phyloP scores from a whole-genome alignment of 2,329 filamentous ascomycete species.

The Fusarium floridanum region DNA sequence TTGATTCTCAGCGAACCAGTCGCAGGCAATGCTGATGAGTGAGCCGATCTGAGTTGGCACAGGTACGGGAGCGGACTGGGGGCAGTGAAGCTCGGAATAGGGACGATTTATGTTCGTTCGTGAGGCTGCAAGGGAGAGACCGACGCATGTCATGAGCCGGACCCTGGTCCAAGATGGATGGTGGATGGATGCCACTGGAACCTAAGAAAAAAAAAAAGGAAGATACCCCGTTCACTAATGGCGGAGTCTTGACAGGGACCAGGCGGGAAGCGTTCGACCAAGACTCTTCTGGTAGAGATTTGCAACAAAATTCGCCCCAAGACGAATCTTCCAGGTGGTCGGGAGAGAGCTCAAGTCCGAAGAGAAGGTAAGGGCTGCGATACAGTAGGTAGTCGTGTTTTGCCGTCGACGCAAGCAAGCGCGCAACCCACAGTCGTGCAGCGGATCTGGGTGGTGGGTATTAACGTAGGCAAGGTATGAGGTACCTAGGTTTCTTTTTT shows the following conservation, averaged over 20 bases:
- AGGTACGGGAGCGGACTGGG: constrained; percentile 22
- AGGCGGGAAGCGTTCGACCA: constrained; percentile 44
- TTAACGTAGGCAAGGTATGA: constrained; percentile 14
- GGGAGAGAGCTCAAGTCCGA: constrained; percentile 40
- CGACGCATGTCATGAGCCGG: constrained; percentile 46
- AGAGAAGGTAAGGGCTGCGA: constrained; percentile 19
- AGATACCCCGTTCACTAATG: constrained; percentile 47
- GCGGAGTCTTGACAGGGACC: constrained; percentile 46
- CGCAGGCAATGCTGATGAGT: constrained; percentile 34
- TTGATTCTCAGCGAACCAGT: constrained; percentile 46
- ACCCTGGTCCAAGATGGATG: constrained; percentile 42
- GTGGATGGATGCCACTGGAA: background rate
- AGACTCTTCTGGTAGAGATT: constrained; percentile 47
- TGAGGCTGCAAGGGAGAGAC: constrained; percentile 46
- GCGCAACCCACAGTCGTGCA: constrained; percentile 34
- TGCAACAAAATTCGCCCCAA: constrained; percentile 47
- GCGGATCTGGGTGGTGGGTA: constrained; percentile 39
- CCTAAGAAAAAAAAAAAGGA: constrained; percentile 15
- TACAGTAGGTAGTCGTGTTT: constrained; percentile 12
- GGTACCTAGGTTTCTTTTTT: background rate
- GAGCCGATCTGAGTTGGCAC: constrained; percentile 45
- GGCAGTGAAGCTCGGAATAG: constrained; percentile 42
- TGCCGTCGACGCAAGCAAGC: constrained; percentile 45
- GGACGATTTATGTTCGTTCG: constrained; percentile 49
- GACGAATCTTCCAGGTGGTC: constrained; percentile 28